Percentiles rank a stretch among this genome's conserved stretches.
Evolutionary conservation across 2,329 filamentous ascomycete species (phyloP).

Genomic region (Ceratocystis diversiconidia): DNA sequence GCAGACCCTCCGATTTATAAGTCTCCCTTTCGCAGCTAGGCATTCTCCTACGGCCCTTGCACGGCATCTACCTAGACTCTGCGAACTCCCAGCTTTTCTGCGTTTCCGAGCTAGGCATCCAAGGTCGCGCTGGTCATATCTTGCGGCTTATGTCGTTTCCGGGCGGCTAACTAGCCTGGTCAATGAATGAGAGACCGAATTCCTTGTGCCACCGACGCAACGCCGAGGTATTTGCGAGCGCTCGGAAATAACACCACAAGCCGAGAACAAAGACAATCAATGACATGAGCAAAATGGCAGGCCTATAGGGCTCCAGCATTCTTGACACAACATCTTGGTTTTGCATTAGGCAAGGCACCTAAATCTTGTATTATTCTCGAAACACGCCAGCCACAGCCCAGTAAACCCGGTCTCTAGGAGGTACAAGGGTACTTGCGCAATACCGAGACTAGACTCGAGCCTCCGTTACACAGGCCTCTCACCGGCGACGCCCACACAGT

Average conservation of each 20-base stretch:
- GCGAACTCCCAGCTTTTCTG: neutral
- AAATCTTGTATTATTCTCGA: neutral
- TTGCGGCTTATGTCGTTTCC: neutral
- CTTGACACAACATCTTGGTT: neutral
- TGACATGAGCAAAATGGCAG: neutral
- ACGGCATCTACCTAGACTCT: neutral
- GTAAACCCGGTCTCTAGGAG: neutral
- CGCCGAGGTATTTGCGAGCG: slow-evolving; percentile 15
- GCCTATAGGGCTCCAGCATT: neutral
- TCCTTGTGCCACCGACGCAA: slow-evolving; percentile 14
- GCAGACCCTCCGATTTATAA: neutral
- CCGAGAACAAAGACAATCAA: neutral
- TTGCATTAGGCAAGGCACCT: neutral
- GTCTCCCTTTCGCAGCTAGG: neutral
- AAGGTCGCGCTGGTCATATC: neutral
- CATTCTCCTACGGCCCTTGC: neutral
- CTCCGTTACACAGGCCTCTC: neutral
- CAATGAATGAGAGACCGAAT: slow-evolving; percentile 11
- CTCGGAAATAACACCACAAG: neutral
- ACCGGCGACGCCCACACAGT: too few relatives aligned
- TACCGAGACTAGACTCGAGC: neutral
- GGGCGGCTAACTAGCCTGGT: neutral
- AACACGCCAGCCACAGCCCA: neutral
- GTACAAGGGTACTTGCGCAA: neutral
- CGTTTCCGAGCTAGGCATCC: neutral